Base-by-base conservation (phyloP, 2,329 filamentous ascomycete genomes). In the Plectosphaerella cucumerina region DNA sequence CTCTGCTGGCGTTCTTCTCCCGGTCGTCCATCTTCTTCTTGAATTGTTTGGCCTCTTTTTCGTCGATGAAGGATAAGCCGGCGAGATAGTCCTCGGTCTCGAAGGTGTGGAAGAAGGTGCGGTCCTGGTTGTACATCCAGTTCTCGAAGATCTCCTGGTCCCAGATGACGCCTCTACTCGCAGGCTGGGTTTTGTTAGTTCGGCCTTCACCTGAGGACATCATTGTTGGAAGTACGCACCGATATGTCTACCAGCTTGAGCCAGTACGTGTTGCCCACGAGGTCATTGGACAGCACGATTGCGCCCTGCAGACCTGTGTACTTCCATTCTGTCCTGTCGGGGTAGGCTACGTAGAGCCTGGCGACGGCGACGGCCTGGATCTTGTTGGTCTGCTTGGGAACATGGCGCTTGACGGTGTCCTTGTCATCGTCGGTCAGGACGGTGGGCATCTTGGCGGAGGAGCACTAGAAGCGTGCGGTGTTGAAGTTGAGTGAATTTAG, bases 141-240 rank as follows among this genome's bases (percentile, higher is more conserved):
- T 85, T 85, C 60, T 99, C 93, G 73, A 96, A 99, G 62, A 99
- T 90, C 71, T 99, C 94, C 73, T 97, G 93, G 64, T 96, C 92
- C 90, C 90, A 97, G 62, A 97, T 87, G 47, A 97, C 91, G 52
- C 93, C 92, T 65, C 87, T 83, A 65, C 84, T 86, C 47, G 86
- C 77, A 51, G 90, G 80, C 86, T 93, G 64, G 44, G 55, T 31
- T 18, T 39, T 49, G 48, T 51, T 33, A 53, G 52, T 58, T 61
- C 50, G 62, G 49, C 46, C 18, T 18, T 41, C 31, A 45, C 52
- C 39, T 4, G 43, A 47, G 12, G 50, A 53, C 44, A 57, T 51
- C 33, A 6, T 4, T n/a, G 52, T 18, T 17, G 39, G 39, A 42
- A 33, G 37, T 23, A 77, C 86, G 65, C 78, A 96, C 91, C 66